phyloP scores from a whole-genome alignment of 192 early-diverging fungal genomes.

The Gamsiella multidivaricata region DNA sequence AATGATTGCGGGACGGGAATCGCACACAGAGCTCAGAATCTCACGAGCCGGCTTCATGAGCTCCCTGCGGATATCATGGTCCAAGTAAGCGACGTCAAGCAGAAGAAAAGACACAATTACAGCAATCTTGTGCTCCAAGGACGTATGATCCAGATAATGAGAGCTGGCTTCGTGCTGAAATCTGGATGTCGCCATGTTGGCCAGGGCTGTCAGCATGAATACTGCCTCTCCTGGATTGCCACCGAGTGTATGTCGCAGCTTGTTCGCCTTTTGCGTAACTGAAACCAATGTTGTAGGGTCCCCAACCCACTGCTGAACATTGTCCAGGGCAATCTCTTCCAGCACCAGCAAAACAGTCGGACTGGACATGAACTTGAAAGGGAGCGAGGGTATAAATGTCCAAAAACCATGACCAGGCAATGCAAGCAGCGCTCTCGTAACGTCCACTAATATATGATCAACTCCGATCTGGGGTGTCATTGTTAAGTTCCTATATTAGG shows the following conservation, averaged over 20 bases:
- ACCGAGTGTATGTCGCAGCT: conserved; percentile 19
- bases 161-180: not conserved
- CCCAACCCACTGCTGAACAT: conserved; percentile 13
- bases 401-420: conserved; percentile 32
- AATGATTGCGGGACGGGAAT: conserved; percentile 37
- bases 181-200: conserved; percentile 48
- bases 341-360: conserved; percentile 4
- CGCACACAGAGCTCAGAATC: conserved; percentile 52
- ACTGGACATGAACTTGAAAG: conserved; percentile 44
- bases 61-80: conserved; percentile 44
- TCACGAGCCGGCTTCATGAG: conserved; percentile 60
- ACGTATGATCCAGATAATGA: not conserved
- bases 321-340: conserved; percentile 34
- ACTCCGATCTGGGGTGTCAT: conserved; percentile 17
- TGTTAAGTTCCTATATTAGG: conserved; percentile 7
- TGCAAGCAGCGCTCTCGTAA: conserved; percentile 19
- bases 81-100: conserved; percentile 55
- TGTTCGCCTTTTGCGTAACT: conserved; percentile 3
- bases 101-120: conserved; percentile 50
- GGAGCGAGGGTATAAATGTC: conserved; percentile 47
- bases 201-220: conserved; percentile 57
- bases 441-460: conserved; percentile 16
- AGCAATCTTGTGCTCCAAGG: conserved; percentile 30
- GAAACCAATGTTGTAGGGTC: conserved; percentile 13
- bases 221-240: conserved; percentile 55